A percentile compares a stretch with the other conserved stretches of the same genome.
Conservation (phyloP, 257 asterid genomes). For the Solanum megistacrolobum region DNA sequence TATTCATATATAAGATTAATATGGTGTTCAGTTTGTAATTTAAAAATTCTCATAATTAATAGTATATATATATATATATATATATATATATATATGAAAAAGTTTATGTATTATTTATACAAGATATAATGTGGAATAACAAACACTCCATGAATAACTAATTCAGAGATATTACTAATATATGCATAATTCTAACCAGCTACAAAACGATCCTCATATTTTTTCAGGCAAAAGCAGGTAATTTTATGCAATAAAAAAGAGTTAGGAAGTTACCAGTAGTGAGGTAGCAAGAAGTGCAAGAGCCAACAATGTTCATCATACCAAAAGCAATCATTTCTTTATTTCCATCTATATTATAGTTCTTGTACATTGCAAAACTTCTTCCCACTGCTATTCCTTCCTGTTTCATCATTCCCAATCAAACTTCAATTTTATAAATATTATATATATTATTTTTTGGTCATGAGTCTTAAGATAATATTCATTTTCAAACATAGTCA, state of each 20-base stretch:
- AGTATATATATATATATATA: too few species aligned
- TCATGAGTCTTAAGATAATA: neutral
- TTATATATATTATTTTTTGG: neutral
- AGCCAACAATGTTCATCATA: conserved; percentile 84
- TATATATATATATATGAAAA: too few species aligned
- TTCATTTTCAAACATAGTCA: neutral
- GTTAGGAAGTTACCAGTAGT: conserved; percentile 50
- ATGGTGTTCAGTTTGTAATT: too few species aligned
- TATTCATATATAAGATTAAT: neutral
- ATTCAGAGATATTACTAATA: too few species aligned
- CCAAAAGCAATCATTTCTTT: conserved; percentile 98
- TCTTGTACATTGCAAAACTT: conserved; percentile 90
- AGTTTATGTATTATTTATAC: too few species aligned
- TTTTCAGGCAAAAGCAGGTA: neutral
- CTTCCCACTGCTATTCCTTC: conserved; percentile 98
- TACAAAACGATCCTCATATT: neutral
- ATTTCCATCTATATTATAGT: conserved; percentile 91
- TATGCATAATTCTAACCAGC: neutral
- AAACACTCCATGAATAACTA: too few species aligned
- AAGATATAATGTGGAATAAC: neutral
- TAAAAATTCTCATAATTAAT: too few species aligned
- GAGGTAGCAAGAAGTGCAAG: conserved; percentile 87
- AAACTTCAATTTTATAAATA: too few species aligned
- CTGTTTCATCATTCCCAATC: conserved; percentile 17
- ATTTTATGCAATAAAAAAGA: neutral